A percentile compares a stretch with the other conserved stretches of the same genome.
phyloP scores from a whole-genome alignment of 2,329 filamentous ascomycete species.

The Fusarium chlamydosporum region DNA sequence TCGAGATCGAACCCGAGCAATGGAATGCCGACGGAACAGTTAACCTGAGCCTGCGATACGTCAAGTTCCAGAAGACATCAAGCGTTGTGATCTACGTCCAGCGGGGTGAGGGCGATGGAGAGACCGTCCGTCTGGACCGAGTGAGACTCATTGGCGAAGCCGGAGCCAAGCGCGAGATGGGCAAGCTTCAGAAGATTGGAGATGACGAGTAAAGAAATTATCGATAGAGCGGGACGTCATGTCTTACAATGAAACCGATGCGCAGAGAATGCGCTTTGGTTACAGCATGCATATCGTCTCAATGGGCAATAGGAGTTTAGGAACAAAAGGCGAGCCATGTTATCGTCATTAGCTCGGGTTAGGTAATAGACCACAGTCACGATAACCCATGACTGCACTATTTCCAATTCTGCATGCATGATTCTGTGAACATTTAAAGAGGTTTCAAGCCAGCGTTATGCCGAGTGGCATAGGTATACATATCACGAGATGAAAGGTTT shows the following conservation, averaged over 20 bases:
- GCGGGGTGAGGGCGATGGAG: slow-evolving; percentile 84
- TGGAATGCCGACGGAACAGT: slow-evolving; percentile 87
- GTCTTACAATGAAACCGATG: slow-evolving; percentile 12
- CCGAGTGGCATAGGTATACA: not conserved
- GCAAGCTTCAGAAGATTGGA: slow-evolving; percentile 94
- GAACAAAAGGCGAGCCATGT: slow-evolving; percentile 27
- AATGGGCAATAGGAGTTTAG: slow-evolving; percentile 43
- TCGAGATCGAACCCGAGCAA: slow-evolving; percentile 80
- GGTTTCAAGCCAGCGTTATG: not conserved
- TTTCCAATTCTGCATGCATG: not conserved
- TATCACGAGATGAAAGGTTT: slow-evolving; percentile 21
- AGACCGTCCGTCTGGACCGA: slow-evolving; percentile 87
- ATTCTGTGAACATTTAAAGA: not conserved
- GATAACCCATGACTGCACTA: not conserved
- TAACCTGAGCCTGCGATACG: slow-evolving; percentile 82
- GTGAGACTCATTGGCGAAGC: slow-evolving; percentile 87
- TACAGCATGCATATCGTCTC: slow-evolving; percentile 28
- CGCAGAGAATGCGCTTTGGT: slow-evolving; percentile 9
- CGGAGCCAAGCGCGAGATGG: slow-evolving; percentile 92
- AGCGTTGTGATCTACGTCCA: slow-evolving; percentile 90
- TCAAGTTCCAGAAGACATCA: slow-evolving; percentile 96
- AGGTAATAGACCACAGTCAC: slow-evolving; percentile 43
- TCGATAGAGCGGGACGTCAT: not conserved
- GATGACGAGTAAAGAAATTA: slow-evolving; percentile 71
- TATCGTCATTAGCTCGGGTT: slow-evolving; percentile 28